phyloP scores from a whole-genome alignment of 2,329 filamentous ascomycete genomes.

The Fonsecaea multimorphosa region DNA sequence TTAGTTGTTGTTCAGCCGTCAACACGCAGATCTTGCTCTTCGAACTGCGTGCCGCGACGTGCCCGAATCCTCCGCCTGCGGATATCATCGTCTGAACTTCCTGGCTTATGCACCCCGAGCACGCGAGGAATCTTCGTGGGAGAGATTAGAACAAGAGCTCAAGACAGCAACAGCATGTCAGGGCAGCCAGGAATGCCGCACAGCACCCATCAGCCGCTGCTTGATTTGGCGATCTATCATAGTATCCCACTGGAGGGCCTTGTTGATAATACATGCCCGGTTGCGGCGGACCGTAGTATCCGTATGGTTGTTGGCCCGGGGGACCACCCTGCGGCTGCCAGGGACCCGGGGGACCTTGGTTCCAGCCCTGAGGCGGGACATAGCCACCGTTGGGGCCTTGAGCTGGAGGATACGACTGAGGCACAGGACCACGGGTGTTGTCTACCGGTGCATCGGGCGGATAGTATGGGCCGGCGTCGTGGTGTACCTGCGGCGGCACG shows the following conservation, averaged over 20 bases:
- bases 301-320: conserved; percentile 28
- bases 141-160: conserved; percentile 55
- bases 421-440: conserved; percentile 25
- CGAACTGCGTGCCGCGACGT: too few relatives aligned
- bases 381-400: conserved; percentile 33
- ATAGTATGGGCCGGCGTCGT: conserved; percentile 39
- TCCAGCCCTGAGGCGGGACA: conserved; percentile 31
- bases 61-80: too few relatives aligned
- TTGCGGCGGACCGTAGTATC: conserved; percentile 34
- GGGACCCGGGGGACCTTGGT: conserved; percentile 25
- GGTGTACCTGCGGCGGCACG: conserved; percentile 33
- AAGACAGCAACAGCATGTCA: conserved; percentile 61
- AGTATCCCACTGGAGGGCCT: conserved; percentile 47
- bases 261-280: conserved; percentile 42
- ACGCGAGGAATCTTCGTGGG: neutral
- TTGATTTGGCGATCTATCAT: conserved; percentile 42
- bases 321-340: conserved; percentile 22
- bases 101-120: neutral
- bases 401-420: conserved; percentile 28
- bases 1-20: too few relatives aligned
- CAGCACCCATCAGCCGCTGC: conserved; percentile 49
- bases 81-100: too few relatives aligned
- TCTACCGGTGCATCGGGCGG: conserved; percentile 21
- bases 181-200: conserved; percentile 51
- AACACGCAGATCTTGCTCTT: too few relatives aligned